Base-by-base conservation (phyloP, 1,284 basidiomycete species). In the Phenoliferia sp. region DNA sequence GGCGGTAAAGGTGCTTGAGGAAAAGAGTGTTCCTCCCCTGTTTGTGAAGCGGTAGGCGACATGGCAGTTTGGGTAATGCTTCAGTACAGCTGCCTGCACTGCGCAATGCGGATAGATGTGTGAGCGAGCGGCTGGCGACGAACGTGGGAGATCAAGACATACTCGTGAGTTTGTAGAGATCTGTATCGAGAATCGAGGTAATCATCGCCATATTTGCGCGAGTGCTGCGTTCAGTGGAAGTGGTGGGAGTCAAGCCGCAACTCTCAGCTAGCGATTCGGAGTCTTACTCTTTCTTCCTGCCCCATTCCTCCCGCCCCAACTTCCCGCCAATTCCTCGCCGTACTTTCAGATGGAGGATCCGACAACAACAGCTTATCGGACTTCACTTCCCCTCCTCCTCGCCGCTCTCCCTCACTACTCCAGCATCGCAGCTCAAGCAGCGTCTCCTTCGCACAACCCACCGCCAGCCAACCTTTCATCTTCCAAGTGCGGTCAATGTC, bases 161-260 rank as follows among this genome's bases (percentile, higher is more conserved):
- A 57, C 55, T 99, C 0, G 94, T 94, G 62, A 98, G 83, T 92
- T 96, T 99, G 87, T 99, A 98, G 52, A 97, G 82, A 79, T 99
- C 95, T 0, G 94, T 96, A 79, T 98, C 95, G 64, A 99, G 85
- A 64, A 98, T 48, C 33, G 60, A 63, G 33, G 56, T 34, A 58
- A 73, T 33, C 60, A 66, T 55, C 19, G 48, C 48, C 48, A 52
- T 52, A 5, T 7, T 52, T 7, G 6, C 48, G 48, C n/a, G n/a
- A n/a, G n/a, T n/a, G n/a, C n/a, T 19, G 48, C 19, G 48, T 7
- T n/a, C 7, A 26, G 48, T 52, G 9, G 48, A 26, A n/a, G 48
- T 9, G 48, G 19, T 9, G 48, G 48, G 19, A 7, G 48, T 19
- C 9, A 26, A 52, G 48, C 9, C 22, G 48, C 48, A 52, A 52